These are phyloP conservation scores for Coniferiporia weirii DNA, from an alignment of 1,284 basidiomycete species.

Conservation along the genomic window DNA sequence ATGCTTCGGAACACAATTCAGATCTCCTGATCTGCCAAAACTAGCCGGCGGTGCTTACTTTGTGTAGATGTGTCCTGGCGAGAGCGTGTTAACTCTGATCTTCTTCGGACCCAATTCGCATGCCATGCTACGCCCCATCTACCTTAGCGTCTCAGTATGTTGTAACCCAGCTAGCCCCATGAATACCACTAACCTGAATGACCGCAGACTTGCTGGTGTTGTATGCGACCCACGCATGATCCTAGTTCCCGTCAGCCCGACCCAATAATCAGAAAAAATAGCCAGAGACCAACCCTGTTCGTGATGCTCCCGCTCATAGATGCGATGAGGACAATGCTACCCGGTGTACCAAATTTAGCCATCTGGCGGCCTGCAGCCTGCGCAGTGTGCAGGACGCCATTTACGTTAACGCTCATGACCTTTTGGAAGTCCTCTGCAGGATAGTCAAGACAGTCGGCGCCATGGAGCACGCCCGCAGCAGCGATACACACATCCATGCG, in stretches of 20 bases:
- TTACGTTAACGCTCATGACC: slow-evolving; percentile 72
- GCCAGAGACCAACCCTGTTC: slow-evolving; percentile 52
- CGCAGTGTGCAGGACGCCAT: slow-evolving; percentile 73
- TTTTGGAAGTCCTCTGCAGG: slow-evolving; percentile 66
- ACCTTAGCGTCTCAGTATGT: slow-evolving; percentile 34
- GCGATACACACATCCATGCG: slow-evolving; percentile 72
- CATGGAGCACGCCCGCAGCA: slow-evolving; percentile 71
- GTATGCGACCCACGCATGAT: slow-evolving; percentile 72
- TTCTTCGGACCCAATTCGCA: slow-evolving; percentile 69
- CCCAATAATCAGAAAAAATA: background rate
- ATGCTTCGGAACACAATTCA: slow-evolving; percentile 31
- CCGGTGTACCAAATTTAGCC: slow-evolving; percentile 61
- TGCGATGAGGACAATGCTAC: slow-evolving; percentile 79
- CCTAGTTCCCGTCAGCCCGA: slow-evolving; percentile 33
- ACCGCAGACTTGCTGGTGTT: slow-evolving; percentile 82
- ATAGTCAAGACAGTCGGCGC: slow-evolving; percentile 65
- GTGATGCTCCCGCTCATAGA: slow-evolving; percentile 86
- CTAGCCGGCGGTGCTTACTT: slow-evolving; percentile 37
- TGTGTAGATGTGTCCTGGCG: slow-evolving; percentile 73
- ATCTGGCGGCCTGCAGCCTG: slow-evolving; percentile 78
- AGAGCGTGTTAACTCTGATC: slow-evolving; percentile 75
- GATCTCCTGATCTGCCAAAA: background rate
- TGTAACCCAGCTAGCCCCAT: slow-evolving; percentile 15
- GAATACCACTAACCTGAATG: slow-evolving; percentile 50
- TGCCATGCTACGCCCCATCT: slow-evolving; percentile 81